A percentile compares a stretch with the other conserved stretches of the same genome.
These are phyloP conservation scores for Pilaira anomala DNA, from an alignment of 192 early-diverging fungal species.

Conservation along the genomic window DNA sequence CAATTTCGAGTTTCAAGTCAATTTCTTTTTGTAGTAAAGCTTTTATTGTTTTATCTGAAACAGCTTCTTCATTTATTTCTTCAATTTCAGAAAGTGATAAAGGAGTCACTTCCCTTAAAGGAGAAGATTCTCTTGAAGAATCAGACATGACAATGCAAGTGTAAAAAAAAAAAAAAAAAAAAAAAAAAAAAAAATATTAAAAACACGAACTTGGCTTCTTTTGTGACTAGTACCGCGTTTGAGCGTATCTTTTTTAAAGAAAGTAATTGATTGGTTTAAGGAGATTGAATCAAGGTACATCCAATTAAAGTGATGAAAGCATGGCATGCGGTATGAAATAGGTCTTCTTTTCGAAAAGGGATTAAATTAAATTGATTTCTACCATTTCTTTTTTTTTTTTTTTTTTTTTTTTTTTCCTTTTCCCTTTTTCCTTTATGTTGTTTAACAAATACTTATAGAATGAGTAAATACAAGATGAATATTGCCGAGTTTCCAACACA, in stretches of 20 bases:
- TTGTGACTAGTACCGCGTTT: no score
- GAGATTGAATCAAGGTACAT: no score
- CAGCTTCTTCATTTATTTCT: conserved; percentile 12
- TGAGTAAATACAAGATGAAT: conserved; percentile 7
- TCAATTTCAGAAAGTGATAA: conserved; percentile 4
- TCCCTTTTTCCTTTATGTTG: background rate
- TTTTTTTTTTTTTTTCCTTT: background rate
- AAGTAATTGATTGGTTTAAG: no score
- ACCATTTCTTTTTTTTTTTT: background rate
- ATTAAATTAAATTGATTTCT: conserved; percentile 1
- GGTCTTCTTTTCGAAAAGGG: background rate
- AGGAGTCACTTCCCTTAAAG: background rate
- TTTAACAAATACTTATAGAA: background rate
- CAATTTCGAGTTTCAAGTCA: conserved; percentile 53
- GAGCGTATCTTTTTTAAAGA: no score
- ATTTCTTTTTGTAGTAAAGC: conserved; percentile 50
- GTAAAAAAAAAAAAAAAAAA: background rate
- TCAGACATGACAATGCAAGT: no score
- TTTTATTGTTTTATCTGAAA: conserved; percentile 21
- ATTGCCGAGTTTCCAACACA: conserved; percentile 46
- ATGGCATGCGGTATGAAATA: conserved; percentile 5
- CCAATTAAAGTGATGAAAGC: background rate
- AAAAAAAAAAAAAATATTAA: no score
- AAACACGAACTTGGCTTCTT: no score
- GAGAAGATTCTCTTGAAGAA: background rate